phyloP scores from a whole-genome alignment of 2,329 filamentous ascomycete genomes.

The Diaporthe ilicicola region DNA sequence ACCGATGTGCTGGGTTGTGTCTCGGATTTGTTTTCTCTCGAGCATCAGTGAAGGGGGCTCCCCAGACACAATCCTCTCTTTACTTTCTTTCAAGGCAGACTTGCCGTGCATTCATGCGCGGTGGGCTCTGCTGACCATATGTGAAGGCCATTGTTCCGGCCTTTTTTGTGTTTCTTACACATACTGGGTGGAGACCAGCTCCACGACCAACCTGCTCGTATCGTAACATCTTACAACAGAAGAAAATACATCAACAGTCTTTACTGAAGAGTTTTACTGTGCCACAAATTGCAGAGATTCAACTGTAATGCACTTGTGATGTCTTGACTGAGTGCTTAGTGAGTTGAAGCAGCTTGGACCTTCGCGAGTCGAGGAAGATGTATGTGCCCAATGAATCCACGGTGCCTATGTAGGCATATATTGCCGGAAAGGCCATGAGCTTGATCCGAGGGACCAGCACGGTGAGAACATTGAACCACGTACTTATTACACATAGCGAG shows the following conservation, averaged over 20 bases:
- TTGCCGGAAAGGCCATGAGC: neutral
- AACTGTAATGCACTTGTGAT: neutral
- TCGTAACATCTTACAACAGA: neutral
- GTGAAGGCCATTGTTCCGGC: neutral
- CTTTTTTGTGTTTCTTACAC: neutral
- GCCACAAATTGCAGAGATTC: neutral
- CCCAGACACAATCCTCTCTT: neutral
- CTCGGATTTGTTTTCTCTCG: neutral
- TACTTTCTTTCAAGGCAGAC: slow-evolving; percentile 6
- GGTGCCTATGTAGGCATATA: neutral
- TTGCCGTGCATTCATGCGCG: neutral
- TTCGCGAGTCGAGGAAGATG: neutral
- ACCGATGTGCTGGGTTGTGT: neutral
- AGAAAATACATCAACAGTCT: slow-evolving; percentile 34
- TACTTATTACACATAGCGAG: no score
- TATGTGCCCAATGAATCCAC: neutral
- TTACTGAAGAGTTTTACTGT: slow-evolving; percentile 14
- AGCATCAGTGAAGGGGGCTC: neutral
- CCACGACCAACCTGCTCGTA: neutral
- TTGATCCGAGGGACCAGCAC: no score
- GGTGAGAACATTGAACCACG: neutral
- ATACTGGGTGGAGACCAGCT: neutral
- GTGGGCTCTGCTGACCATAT: neutral
- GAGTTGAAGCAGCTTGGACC: neutral
- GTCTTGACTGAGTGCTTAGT: no score